A percentile compares a stretch with the other conserved stretches of the same genome.
These are phyloP conservation scores for Fragaria nilgerrensis DNA, from an alignment of 306 rosid species.

Conservation along the genomic window DNA sequence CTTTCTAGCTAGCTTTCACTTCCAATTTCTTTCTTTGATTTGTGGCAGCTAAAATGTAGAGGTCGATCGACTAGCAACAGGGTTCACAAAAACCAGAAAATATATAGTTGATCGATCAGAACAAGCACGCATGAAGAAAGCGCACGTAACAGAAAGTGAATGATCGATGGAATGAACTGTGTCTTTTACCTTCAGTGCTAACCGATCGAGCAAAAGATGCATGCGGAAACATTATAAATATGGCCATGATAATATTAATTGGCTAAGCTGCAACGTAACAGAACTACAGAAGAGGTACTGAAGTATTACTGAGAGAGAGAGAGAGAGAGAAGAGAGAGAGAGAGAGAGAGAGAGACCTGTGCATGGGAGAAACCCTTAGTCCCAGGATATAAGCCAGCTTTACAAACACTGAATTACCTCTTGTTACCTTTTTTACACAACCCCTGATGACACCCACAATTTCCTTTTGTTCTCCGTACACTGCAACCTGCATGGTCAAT, in stretches of 20 bases:
- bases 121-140: neutral
- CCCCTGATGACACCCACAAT: slow-evolving; percentile 83
- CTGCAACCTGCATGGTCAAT: slow-evolving; percentile 63
- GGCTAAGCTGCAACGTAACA: neutral
- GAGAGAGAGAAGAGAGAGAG: neutral
- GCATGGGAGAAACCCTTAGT: slow-evolving; percentile 75
- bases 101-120: neutral
- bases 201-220: neutral
- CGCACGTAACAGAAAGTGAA: neutral
- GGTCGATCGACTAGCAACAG: neutral
- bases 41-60: no score
- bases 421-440: slow-evolving; percentile 73
- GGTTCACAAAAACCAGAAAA: neutral
- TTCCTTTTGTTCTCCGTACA: slow-evolving; percentile 64
- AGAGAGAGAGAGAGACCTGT: slow-evolving; percentile 46
- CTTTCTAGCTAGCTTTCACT: neutral
- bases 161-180: neutral
- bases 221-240: neutral
- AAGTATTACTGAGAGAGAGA: neutral
- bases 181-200: neutral
- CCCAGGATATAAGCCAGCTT: slow-evolving; percentile 87
- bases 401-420: slow-evolving; percentile 51
- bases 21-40: neutral
- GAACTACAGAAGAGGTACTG: neutral
- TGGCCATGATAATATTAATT: neutral